Evolutionary conservation across 2,329 filamentous ascomycete genomes (phyloP), one percentile per base, ranked within the genome.

Genomic region (Seiridium unicorne): DNA sequence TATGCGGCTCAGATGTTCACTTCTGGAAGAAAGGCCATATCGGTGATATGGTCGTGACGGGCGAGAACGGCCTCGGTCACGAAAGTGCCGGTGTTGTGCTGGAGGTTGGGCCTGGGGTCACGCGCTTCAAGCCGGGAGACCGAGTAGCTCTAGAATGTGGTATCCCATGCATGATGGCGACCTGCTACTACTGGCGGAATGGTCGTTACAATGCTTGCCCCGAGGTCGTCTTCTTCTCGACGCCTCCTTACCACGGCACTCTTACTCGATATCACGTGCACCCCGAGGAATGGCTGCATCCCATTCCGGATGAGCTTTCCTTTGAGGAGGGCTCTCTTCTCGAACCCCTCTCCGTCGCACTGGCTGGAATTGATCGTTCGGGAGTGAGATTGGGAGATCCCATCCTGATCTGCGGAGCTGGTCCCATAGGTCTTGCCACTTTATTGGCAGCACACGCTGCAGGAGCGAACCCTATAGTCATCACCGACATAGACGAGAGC

Each of bases 1-100:
- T 90, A 64, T 90, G 88, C 74, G 87, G 88, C 26, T 68, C 64
- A 10, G 67, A 68, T 56, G 72, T 76, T 11, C 74, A 77, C 58
- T 77, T 76, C 65, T n/a, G 58, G 61, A 60, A 44, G 26, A 34
- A 58, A 61, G 74, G 18, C 18, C 18, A 26, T 26, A 26, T 26
- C 18, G 2, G 2, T 26, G 18, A 26, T 26, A 26, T 26, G 18
- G 18, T 26, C 18, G 18, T 26, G 18, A 1, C 75, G 75, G 61
- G 65, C 57, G 3, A 71, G 75, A 6, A 72, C 73, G 3, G 47
- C n/a, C 47, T 66, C 53, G 66, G 63, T 66, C 61, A 68, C 49
- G 63, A 67, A 54, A 49, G 71, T 60, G 64, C 61, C 11, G 69
- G 69, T 31, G n/a, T 68, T 8, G 66, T 73, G 0, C 61, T 38